phyloP scores from a whole-genome alignment of 441 rosid genomes.

The Theobroma grandiflorum region DNA sequence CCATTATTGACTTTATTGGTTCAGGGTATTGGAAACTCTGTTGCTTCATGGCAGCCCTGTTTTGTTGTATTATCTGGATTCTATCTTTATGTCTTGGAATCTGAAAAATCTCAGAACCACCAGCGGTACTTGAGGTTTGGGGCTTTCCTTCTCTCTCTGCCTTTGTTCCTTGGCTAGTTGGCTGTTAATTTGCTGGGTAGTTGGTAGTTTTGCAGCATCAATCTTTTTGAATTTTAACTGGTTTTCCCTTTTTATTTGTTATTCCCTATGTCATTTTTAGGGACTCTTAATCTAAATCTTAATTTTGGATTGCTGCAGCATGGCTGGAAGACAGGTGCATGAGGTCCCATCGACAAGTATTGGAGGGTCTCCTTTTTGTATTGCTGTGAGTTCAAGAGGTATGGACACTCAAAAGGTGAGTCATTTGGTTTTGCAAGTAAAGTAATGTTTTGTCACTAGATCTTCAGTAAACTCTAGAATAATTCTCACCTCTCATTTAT shows the following conservation, averaged over 20 bases:
- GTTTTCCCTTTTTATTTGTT: slow-evolving; percentile 14
- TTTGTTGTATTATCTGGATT: slow-evolving; percentile 90
- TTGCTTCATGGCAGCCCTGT: slow-evolving; percentile 97
- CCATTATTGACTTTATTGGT: slow-evolving; percentile 33
- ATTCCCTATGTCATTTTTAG: slow-evolving; percentile 20
- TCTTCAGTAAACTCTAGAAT: slow-evolving; percentile 14
- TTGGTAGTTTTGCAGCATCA: slow-evolving; percentile 14
- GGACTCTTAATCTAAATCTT: slow-evolving; percentile 33
- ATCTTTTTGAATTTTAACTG: slow-evolving; percentile 9
- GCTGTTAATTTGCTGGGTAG: neutral
- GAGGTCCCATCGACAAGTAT: slow-evolving; percentile 86
- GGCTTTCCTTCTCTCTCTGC: slow-evolving; percentile 27
- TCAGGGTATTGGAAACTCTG: slow-evolving; percentile 96
- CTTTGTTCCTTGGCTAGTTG: slow-evolving; percentile 13
- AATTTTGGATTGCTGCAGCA: slow-evolving; percentile 60
- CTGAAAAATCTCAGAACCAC: slow-evolving; percentile 79
- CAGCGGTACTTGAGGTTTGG: slow-evolving; percentile 91
- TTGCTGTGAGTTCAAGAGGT: slow-evolving; percentile 87
- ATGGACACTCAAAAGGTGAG: slow-evolving; percentile 81
- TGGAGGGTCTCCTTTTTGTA: slow-evolving; percentile 91
- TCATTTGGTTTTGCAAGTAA: slow-evolving; percentile 29
- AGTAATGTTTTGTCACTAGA: neutral
- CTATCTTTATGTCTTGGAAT: slow-evolving; percentile 87
- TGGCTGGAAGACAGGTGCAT: slow-evolving; percentile 91
- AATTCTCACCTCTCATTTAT: neutral